Evolutionary conservation across 768 basidiomycete species (phyloP).

Genomic region (Mycena polygramma): DNA sequence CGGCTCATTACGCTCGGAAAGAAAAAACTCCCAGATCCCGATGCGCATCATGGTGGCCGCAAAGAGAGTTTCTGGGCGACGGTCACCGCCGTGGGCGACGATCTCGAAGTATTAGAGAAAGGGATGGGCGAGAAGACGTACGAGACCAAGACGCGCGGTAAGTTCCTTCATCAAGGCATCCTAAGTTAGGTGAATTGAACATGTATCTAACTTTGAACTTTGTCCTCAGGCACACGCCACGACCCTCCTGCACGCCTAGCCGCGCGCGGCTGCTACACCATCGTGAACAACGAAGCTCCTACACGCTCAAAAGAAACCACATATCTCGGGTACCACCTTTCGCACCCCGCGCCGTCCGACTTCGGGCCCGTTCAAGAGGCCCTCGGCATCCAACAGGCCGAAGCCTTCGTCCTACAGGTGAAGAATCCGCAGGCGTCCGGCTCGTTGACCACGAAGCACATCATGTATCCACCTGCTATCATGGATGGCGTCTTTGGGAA

Average conservation of each 20-base stretch:
- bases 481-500: constrained; percentile 64
- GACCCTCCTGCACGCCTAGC: constrained; percentile 65
- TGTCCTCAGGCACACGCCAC: constrained; percentile 58
- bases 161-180: constrained; percentile 5
- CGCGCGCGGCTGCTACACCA: constrained; percentile 70
- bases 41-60: constrained; percentile 41
- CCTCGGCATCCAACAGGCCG: constrained; percentile 65
- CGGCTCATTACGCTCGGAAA: constrained; percentile 68
- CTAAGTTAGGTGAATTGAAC: too few relatives aligned
- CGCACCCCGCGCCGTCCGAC: constrained; percentile 60
- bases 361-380: constrained; percentile 68
- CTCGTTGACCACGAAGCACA: constrained; percentile 48
- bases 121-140: constrained; percentile 65
- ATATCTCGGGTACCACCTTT: constrained; percentile 71
- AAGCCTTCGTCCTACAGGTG: constrained; percentile 70
- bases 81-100: constrained; percentile 63
- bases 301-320: constrained; percentile 62
- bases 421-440: constrained; percentile 70
- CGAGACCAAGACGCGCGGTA: constrained; percentile 74
- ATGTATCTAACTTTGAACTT: neutral
- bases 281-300: constrained; percentile 62
- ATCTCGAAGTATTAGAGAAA: constrained; percentile 60
- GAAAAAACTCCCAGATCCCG: constrained; percentile 68
- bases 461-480: constrained; percentile 61
- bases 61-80: constrained; percentile 68